A percentile compares a stretch with the other conserved stretches of the same genome.
phyloP scores from a whole-genome alignment of 176 grass and related monocot species.

The Echinochloa phyllopogon region DNA sequence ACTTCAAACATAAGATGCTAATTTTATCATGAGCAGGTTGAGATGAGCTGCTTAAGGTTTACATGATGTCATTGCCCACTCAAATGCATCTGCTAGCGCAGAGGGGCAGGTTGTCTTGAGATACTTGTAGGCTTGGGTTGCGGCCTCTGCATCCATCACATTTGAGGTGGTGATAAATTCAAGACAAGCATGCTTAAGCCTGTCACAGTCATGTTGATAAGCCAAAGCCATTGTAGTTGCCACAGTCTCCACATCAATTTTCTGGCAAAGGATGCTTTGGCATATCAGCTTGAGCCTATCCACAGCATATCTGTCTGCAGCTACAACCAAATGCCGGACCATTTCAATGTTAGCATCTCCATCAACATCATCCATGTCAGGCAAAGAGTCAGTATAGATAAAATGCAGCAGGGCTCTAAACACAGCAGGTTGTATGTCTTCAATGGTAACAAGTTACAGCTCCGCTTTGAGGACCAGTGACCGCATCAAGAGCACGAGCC shows the following conservation, averaged over 20 bases:
- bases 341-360: constrained; percentile 8
- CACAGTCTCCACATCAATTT: constrained; percentile 41
- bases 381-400: constrained; percentile 35
- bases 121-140: constrained; percentile 16
- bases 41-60: background rate
- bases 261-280: constrained; percentile 16
- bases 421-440: constrained; percentile 42
- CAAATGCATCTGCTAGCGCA: constrained; percentile 6
- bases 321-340: constrained; percentile 29
- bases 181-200: background rate
- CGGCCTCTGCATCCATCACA: background rate
- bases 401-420: constrained; percentile 43
- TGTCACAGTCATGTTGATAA: background rate
- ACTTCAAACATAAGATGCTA: too few species aligned
- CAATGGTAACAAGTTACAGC: constrained; percentile 9
- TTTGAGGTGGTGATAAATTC: background rate
- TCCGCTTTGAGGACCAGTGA: constrained; percentile 44
- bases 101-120: constrained; percentile 29
- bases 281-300: constrained; percentile 36
- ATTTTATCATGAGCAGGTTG: too few species aligned
- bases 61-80: background rate
- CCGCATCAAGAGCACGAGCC: constrained; percentile 28
- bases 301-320: constrained; percentile 15
- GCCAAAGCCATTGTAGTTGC: constrained; percentile 35
- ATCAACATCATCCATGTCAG: background rate